Conservation (phyloP, 148 eudicot genomes). For the Mesembryanthemum crystallinum region DNA sequence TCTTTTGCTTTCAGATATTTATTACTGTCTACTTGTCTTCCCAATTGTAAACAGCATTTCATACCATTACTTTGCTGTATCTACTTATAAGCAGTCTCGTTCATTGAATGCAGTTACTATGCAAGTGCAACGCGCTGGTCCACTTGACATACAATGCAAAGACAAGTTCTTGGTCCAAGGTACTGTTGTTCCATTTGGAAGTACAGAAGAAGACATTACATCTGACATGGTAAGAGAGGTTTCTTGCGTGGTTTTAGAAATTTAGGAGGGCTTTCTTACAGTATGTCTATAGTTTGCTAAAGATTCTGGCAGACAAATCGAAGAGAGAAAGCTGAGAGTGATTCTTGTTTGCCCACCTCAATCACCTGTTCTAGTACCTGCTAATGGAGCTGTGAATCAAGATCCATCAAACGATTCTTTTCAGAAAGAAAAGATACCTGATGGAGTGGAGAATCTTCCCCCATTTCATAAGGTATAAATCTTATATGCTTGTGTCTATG, state of each 20-base stretch:
- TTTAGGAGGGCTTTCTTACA: constrained; percentile 14
- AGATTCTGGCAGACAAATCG: constrained; percentile 45
- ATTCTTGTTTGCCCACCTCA: constrained; percentile 46
- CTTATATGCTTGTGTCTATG: too few species aligned
- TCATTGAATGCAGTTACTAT: constrained; percentile 48
- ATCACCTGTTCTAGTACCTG: constrained; percentile 41
- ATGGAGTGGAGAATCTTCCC: constrained; percentile 42
- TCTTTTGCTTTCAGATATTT: background rate
- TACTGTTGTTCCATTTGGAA: constrained; percentile 47
- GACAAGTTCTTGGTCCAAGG: constrained; percentile 76
- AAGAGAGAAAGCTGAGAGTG: constrained; percentile 67
- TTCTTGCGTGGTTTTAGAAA: constrained; percentile 10
- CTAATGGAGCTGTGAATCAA: constrained; percentile 38
- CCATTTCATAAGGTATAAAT: constrained; percentile 39
- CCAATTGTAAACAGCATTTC: background rate
- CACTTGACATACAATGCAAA: constrained; percentile 67
- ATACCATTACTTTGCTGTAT: background rate
- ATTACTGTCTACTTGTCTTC: background rate
- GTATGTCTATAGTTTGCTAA: constrained; percentile 52
- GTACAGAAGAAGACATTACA: constrained; percentile 54
- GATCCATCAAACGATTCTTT: constrained; percentile 32
- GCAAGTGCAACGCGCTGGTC: constrained; percentile 57
- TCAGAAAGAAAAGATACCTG: constrained; percentile 31
- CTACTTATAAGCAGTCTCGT: background rate
- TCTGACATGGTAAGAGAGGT: constrained; percentile 48